phyloP scores from a whole-genome alignment of 768 basidiomycete genomes.

The Lepiota subincarnata region DNA sequence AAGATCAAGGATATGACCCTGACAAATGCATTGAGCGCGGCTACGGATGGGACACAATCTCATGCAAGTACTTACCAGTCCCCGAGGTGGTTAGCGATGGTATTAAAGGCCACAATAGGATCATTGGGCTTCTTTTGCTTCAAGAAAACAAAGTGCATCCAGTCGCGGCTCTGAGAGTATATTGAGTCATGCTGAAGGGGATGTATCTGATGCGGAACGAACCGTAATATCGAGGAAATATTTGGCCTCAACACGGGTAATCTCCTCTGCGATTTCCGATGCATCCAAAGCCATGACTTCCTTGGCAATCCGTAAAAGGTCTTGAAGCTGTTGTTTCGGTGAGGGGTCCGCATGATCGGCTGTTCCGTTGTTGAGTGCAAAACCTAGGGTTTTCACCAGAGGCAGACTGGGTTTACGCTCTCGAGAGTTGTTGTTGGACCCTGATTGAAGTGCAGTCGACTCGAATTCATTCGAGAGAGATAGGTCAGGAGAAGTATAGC shows the following conservation, averaged over 20 bases:
- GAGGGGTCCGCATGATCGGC: constrained; percentile 34
- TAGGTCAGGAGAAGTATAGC: constrained; percentile 9
- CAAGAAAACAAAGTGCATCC: constrained; percentile 75
- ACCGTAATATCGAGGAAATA: constrained; percentile 79
- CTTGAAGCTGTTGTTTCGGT: constrained; percentile 58
- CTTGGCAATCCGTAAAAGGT: constrained; percentile 54
- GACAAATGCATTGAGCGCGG: not conserved
- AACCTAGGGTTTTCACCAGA: constrained; percentile 42
- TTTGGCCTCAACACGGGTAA: constrained; percentile 68
- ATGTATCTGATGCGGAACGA: constrained; percentile 15
- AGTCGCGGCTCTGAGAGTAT: constrained; percentile 66
- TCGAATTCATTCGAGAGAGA: not conserved
- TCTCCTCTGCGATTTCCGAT: constrained; percentile 76
- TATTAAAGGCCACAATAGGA: constrained; percentile 70
- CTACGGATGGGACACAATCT: not conserved
- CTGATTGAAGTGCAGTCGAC: not conserved
- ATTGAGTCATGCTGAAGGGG: constrained; percentile 9
- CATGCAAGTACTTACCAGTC: constrained; percentile 61
- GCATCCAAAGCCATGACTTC: constrained; percentile 56
- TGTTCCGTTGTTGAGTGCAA: constrained; percentile 25
- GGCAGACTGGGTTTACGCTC: constrained; percentile 73
- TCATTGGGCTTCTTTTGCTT: constrained; percentile 68
- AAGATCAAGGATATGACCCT: constrained; percentile 93
- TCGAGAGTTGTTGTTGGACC: constrained; percentile 25
- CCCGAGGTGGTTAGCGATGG: constrained; percentile 77